These are phyloP conservation scores for Eremothecium gossypii DNA, from an alignment of 1,139 yeast genomes.

Conservation along the genomic window DNA sequence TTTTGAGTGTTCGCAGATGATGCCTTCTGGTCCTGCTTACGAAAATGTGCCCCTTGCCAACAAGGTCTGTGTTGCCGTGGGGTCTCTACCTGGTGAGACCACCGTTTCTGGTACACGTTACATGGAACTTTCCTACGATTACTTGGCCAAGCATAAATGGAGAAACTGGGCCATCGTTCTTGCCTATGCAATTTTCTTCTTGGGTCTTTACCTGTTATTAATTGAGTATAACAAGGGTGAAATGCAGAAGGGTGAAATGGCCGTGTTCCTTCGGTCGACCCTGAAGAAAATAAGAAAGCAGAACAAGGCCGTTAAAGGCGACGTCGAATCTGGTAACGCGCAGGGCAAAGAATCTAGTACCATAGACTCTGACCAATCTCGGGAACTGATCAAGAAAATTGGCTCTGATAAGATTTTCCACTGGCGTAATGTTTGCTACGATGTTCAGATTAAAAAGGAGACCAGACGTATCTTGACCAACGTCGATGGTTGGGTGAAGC, in stretches of 20 bases:
- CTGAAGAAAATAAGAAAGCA: conserved; percentile 29
- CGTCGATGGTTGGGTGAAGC: conserved; percentile 65
- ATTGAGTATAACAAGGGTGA: conserved; percentile 56
- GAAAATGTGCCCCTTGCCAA: conserved; percentile 30
- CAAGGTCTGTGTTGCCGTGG: conserved; percentile 38
- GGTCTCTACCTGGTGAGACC: conserved; percentile 31
- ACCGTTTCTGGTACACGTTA: conserved; percentile 35
- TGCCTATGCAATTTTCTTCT: conserved; percentile 48
- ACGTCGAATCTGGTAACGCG: conserved; percentile 10
- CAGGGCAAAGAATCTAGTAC: conserved; percentile 10
- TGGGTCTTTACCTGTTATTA: conserved; percentile 42
- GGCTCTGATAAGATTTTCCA: conserved; percentile 35
- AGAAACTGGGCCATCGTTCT: conserved; percentile 60
- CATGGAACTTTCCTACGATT: conserved; percentile 32
- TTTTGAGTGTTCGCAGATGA: conserved; percentile 34
- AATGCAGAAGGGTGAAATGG: conserved; percentile 64
- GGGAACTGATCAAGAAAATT: conserved; percentile 6
- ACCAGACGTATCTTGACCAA: conserved; percentile 46
- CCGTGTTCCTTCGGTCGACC: conserved; percentile 45
- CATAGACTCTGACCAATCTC: conserved; percentile 7
- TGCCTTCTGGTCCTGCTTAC: conserved; percentile 33
- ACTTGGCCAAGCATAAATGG: conserved; percentile 51
- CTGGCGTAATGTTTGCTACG: conserved; percentile 45
- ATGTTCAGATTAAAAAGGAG: conserved; percentile 42
- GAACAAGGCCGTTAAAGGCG: conserved; percentile 13